A percentile compares a stretch with the other conserved stretches of the same genome.
These are phyloP conservation scores for Fusarium veterinarium DNA, from an alignment of 2,329 filamentous ascomycete species.

Conservation along the genomic window DNA sequence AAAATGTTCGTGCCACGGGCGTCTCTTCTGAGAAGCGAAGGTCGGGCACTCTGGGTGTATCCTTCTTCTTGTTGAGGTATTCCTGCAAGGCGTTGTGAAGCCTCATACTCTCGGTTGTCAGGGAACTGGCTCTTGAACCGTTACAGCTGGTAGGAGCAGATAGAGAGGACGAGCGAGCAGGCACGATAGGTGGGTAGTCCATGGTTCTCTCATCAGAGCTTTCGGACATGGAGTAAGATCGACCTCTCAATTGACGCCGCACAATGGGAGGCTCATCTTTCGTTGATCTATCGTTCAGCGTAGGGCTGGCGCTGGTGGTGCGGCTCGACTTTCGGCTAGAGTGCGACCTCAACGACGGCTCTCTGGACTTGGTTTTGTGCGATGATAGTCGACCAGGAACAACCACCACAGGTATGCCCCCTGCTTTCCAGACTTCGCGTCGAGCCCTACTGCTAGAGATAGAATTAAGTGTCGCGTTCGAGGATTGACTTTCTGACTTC, in stretches of 20 bases:
- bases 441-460: constrained; percentile 65
- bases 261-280: constrained; percentile 58
- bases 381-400: constrained; percentile 70
- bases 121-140: constrained; percentile 63
- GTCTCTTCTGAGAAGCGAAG: constrained; percentile 29
- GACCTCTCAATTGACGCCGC: constrained; percentile 55
- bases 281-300: constrained; percentile 54
- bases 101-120: constrained; percentile 69
- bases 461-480: constrained; percentile 61
- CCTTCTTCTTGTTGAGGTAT: constrained; percentile 39
- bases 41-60: constrained; percentile 18
- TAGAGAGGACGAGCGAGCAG: constrained; percentile 68
- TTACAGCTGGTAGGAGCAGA: constrained; percentile 72
- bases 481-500: constrained; percentile 61
- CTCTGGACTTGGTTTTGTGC: constrained; percentile 61
- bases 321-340: constrained; percentile 67
- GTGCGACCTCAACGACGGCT: constrained; percentile 70
- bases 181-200: constrained; percentile 69
- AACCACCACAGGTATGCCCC: constrained; percentile 71
- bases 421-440: constrained; percentile 68
- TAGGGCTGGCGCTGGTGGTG: constrained; percentile 64
- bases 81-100: constrained; percentile 60
- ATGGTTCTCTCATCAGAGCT: constrained; percentile 66
- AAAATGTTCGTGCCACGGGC: constrained; percentile 5
- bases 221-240: constrained; percentile 61